A percentile compares a stretch with the other conserved stretches of the same genome.
Conservation (phyloP, 2,329 filamentous ascomycete species). For the Pestalotiopsis sp. region DNA sequence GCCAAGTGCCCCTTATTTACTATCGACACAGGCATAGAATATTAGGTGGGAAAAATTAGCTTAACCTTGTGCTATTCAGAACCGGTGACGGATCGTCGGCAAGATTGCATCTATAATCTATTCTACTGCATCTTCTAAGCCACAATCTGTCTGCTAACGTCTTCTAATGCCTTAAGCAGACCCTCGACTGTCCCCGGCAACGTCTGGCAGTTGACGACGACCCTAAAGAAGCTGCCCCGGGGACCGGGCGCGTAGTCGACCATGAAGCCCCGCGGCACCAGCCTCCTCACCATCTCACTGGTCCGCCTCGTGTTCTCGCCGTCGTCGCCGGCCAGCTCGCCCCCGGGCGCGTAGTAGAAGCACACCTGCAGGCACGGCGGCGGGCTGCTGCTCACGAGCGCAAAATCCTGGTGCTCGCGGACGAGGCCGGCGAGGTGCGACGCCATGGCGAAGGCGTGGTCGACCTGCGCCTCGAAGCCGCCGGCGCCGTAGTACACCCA, state of each 20-base stretch:
- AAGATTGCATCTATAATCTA: background rate
- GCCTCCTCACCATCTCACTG: constrained; percentile 45
- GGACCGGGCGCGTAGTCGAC: constrained; percentile 62
- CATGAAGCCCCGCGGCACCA: constrained; percentile 59
- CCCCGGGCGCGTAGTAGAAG: constrained; percentile 78
- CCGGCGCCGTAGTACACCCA: constrained; percentile 86
- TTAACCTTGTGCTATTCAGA: too few relatives aligned
- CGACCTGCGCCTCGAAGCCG: constrained; percentile 72
- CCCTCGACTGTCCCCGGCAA: constrained; percentile 47
- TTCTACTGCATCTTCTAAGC: background rate
- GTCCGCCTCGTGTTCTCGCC: constrained; percentile 52
- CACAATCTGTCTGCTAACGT: constrained; percentile 24
- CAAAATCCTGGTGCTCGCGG: constrained; percentile 58
- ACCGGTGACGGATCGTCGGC: background rate
- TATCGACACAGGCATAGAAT: too few relatives aligned
- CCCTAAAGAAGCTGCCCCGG: constrained; percentile 58
- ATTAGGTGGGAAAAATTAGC: too few relatives aligned
- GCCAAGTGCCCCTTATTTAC: too few relatives aligned
- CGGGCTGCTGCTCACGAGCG: constrained; percentile 73
- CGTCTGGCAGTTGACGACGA: constrained; percentile 61
- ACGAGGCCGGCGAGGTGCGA: constrained; percentile 67
- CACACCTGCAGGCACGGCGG: constrained; percentile 92
- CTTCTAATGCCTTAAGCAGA: constrained; percentile 27
- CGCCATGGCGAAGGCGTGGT: constrained; percentile 73
- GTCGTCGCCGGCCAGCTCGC: constrained; percentile 44